phyloP scores from a whole-genome alignment of 2,329 filamentous ascomycete genomes.

The Fusarium transvaalense region DNA sequence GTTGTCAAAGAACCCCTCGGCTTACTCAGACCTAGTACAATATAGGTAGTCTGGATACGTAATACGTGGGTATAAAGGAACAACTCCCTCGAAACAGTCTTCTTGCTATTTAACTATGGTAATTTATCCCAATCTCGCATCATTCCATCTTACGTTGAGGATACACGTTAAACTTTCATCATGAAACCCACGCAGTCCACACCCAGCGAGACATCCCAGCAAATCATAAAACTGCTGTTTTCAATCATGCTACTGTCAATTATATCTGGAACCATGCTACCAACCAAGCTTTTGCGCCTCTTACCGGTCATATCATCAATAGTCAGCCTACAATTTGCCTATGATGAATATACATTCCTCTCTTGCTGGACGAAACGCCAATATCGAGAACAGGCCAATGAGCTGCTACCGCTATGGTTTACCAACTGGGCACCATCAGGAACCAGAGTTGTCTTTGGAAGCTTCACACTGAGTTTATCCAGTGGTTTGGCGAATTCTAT shows the following conservation, averaged over 20 bases:
- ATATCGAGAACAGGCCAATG: not conserved
- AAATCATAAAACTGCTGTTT: not conserved
- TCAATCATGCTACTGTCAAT: not conserved
- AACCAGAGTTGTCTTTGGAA: not conserved
- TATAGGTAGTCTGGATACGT: no score
- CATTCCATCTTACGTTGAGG: accelerated
- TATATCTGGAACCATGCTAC: not conserved
- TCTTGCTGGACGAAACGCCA: not conserved
- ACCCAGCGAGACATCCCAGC: not conserved
- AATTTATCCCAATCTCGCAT: not conserved
- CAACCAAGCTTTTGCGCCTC: not conserved
- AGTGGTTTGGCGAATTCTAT: not conserved
- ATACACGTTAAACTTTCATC: accelerated
- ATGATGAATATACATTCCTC: not conserved
- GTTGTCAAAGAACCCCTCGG: no score
- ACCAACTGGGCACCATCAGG: not conserved
- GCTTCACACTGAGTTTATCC: not conserved
- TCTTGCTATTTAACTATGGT: no score
- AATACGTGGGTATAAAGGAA: no score
- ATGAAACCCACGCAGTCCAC: not conserved
- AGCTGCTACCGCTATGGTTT: not conserved
- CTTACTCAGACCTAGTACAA: no score
- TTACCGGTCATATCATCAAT: not conserved
- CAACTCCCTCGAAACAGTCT: no score
- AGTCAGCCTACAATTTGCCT: not conserved